Percentiles rank a stretch among this genome's conserved stretches.
Conservation (phyloP, 2,329 filamentous ascomycete genomes). For the Bipolaris victoriae region DNA sequence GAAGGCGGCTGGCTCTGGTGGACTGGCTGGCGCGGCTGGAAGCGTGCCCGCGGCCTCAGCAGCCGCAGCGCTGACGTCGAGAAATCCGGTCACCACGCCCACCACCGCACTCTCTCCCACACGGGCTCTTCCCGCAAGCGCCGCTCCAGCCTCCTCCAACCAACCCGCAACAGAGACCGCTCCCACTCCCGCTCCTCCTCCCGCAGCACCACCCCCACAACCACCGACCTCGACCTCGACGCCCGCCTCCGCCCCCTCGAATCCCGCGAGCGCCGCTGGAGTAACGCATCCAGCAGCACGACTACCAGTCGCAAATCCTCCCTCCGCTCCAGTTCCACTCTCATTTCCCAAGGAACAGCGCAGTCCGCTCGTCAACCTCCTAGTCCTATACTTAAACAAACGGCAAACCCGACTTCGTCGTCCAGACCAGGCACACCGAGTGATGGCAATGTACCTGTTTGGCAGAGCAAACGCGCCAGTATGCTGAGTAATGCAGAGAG, state of each 20-base stretch:
- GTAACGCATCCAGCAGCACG: conserved; percentile 40
- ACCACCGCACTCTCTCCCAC: conserved; percentile 26
- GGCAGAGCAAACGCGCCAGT: conserved; percentile 43
- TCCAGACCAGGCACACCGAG: conserved; percentile 37
- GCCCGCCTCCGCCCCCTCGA: conserved; percentile 31
- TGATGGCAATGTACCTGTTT: conserved; percentile 25
- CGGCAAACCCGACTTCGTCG: conserved; percentile 1
- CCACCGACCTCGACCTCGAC: conserved; percentile 42
- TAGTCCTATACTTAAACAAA: conserved; percentile 11
- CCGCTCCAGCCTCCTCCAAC: conserved; percentile 34
- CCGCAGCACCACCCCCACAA: conserved; percentile 41
- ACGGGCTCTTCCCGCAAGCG: conserved; percentile 30
- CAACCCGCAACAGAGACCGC: conserved; percentile 27
- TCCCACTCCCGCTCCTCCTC: conserved; percentile 44
- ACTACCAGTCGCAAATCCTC: conserved; percentile 22
- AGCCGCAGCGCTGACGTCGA: conserved; percentile 38
- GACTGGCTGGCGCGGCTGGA: conserved; percentile 71
- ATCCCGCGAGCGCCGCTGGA: conserved; percentile 40
- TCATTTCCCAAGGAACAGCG: conserved; percentile 28
- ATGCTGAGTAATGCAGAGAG: conserved; percentile 41
- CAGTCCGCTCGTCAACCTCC: conserved; percentile 38
- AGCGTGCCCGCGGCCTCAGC: conserved; percentile 41
- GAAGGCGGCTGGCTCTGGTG: conserved; percentile 83
- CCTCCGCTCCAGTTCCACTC: conserved; percentile 29
- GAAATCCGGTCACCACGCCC: conserved; percentile 31